Evolutionary conservation across 257 asterid genomes (phyloP), one percentile per base, ranked within the genome.

Genomic region (Fraxinus cuspidata): DNA sequence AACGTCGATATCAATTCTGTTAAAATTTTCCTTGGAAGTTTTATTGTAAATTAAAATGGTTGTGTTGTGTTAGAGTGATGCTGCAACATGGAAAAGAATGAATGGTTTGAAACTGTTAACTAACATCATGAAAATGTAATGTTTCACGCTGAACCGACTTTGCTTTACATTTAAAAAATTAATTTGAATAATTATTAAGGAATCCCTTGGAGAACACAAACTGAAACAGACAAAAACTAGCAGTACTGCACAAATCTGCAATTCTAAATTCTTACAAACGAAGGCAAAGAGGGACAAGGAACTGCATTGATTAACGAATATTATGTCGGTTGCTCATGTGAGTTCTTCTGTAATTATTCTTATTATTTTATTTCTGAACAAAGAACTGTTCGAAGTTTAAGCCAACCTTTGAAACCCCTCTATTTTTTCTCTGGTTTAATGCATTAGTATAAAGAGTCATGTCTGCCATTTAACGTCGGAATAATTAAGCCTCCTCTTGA

Each of bases 361-460:
- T 51, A 40, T 21, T 1, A 28, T 34, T 51, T 32, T 56, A 16
- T 35, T 2, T 49, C 35, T 28, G 35, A 73, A 15, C 29, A 37
- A 7, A 16, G 74, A 77, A 31, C 40, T 68, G 79, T 77, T 74
- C 76, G 84, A 81, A 4, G 29, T 77, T 86, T 74, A 80, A 86
- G 85, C 90, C 87, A 79, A 83, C 88, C 86, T 77, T 79, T 75
- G 74, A 34, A 81, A 49, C 73, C 21, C 86, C 80, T 81, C 72
- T 82, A 65, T 19, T 28, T 63, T 63, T 78, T 75, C 77, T 40
- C 35, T 68, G 53, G 70, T 79, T 86, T 84, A 53, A 49, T 13
- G 19, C 19, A 53, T 5, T 37, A 35, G 3, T 3, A 4, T 74
- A 34, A 80, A 63, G 81, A 82, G 73, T 77, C 66, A 47, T 85